These are phyloP conservation scores for Plantago coronopus DNA, from an alignment of 305 asterid genomes.

Conservation along the genomic window DNA sequence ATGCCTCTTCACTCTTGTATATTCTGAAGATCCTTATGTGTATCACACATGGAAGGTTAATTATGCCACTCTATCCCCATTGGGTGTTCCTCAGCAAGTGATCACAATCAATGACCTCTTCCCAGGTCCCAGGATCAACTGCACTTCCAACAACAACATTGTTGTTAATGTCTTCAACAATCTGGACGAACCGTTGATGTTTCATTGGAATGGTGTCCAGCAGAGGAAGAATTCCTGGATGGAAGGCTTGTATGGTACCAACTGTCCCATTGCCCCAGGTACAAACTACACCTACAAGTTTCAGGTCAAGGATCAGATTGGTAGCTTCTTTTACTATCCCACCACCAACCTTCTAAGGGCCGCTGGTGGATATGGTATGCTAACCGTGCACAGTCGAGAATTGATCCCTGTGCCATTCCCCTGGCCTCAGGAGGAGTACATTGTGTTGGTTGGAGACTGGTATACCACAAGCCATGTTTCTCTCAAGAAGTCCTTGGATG, in stretches of 20 bases:
- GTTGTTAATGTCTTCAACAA: conserved; percentile 44
- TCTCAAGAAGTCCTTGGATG: conserved; percentile 33
- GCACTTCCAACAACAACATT: conserved; percentile 56
- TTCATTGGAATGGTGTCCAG: conserved; percentile 52
- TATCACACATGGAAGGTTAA: conserved; percentile 46
- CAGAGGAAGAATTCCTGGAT: conserved; percentile 56
- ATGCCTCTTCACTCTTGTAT: conserved; percentile 11
- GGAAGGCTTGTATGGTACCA: conserved; percentile 40
- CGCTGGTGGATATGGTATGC: conserved; percentile 47
- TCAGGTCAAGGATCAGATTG: conserved; percentile 63
- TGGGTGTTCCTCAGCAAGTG: conserved; percentile 39
- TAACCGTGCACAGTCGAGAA: conserved; percentile 38
- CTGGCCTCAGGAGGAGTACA: conserved; percentile 38
- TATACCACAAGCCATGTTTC: conserved; percentile 31
- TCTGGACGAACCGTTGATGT: conserved; percentile 50
- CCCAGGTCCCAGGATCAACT: conserved; percentile 52
- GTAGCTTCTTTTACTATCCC: conserved; percentile 51
- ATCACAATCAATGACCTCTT: conserved; percentile 49
- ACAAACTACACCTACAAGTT: conserved; percentile 40
- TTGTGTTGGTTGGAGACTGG: conserved; percentile 45
- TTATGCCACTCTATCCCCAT: conserved; percentile 40
- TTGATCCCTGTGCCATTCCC: conserved; percentile 51
- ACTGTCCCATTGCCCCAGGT: conserved; percentile 44
- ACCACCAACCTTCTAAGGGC: conserved; percentile 43
- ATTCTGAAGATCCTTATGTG: conserved; percentile 47